These are phyloP conservation scores for Trichoderma asperelloides DNA, from an alignment of 495 filamentous ascomycete species.

Conservation along the genomic window DNA sequence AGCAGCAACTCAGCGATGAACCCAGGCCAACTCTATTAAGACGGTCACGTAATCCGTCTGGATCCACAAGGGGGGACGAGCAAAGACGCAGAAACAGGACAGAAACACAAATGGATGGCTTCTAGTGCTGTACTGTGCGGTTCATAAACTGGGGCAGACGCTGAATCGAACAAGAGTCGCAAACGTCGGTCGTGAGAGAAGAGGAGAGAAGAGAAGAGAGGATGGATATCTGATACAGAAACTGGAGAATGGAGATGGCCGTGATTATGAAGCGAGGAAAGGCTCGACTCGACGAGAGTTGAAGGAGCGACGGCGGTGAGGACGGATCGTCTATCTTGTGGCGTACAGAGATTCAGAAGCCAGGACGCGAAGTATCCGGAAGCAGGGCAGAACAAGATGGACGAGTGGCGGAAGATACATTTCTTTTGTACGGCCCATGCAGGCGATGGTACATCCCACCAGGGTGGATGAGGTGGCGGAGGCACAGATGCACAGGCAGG, in stretches of 20 bases:
- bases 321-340: background rate
- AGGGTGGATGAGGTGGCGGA: background rate
- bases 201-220: background rate
- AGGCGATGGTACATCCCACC: background rate
- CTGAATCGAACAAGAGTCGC: no score
- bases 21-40: background rate
- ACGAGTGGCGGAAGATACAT: background rate
- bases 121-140: no score
- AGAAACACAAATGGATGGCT: no score
- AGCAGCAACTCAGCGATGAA: background rate
- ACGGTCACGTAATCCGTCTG: background rate
- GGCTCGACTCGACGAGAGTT: background rate
- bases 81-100: background rate
- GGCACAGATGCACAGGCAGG: constrained; percentile 3
- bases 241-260: background rate
- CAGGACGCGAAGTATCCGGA: background rate
- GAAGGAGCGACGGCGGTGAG: background rate
- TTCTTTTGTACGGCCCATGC: background rate
- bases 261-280: background rate
- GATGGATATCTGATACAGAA: no score
- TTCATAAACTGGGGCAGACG: no score
- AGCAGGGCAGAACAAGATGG: background rate
- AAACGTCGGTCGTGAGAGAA: background rate
- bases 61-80: background rate
- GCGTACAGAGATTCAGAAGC: background rate